Conservation (phyloP, 2,329 filamentous ascomycete genomes). For the Exophiala mesophila region DNA sequence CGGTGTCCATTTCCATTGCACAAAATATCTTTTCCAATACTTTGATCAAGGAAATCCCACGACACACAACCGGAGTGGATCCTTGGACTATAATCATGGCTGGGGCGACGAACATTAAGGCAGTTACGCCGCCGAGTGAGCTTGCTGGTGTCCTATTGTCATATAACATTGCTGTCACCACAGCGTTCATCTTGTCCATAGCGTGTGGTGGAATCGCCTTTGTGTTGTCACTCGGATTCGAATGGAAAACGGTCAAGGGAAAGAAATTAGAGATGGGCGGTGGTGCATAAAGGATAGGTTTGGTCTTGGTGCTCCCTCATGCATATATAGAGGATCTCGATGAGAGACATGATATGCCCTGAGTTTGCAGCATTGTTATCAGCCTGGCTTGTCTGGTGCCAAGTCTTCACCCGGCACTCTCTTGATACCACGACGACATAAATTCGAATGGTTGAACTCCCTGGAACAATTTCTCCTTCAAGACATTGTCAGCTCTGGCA, state of each 20-base stretch:
- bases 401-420: too few species aligned
- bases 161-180: constrained; percentile 30
- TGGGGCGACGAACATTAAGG: constrained; percentile 41
- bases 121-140: constrained; percentile 33
- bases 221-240: constrained; percentile 23
- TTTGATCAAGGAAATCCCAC: constrained; percentile 50
- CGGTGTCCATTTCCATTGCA: constrained; percentile 60
- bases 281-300: constrained; percentile 8
- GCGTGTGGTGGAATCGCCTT: constrained; percentile 24
- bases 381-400: constrained; percentile 9
- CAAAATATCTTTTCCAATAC: constrained; percentile 66
- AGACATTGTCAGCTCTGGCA: background rate
- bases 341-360: too few species aligned
- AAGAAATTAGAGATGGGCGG: constrained; percentile 24
- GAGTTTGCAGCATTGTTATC: too few species aligned
- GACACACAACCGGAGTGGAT: constrained; percentile 37
- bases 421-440: constrained; percentile 4
- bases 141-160: constrained; percentile 33
- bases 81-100: constrained; percentile 34
- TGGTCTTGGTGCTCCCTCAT: too few species aligned
- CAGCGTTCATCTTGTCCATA: constrained; percentile 23
- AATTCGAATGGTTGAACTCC: constrained; percentile 12
- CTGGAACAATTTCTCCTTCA: constrained; percentile 2
- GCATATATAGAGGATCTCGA: too few species aligned
- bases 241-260: constrained; percentile 29